A percentile compares a stretch with the other conserved stretches of the same genome.
Conservation (phyloP, 768 basidiomycete genomes). For the Lyophyllum shimeji region DNA sequence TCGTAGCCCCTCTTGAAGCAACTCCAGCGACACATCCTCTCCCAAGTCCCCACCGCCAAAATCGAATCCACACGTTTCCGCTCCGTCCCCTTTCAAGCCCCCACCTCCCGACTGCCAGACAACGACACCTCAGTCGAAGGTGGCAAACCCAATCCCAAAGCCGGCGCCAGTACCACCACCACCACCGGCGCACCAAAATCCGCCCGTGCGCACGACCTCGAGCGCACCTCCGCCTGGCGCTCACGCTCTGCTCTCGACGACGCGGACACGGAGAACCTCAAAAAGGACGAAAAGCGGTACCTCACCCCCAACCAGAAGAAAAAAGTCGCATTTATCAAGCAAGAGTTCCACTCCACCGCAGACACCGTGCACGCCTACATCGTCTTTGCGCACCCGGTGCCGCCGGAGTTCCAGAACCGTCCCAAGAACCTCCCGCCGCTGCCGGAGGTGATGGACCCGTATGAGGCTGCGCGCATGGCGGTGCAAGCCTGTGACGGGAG, state of each 20-base stretch:
- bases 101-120: constrained; percentile 63
- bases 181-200: constrained; percentile 24
- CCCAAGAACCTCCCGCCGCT: constrained; percentile 53
- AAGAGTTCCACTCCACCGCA: constrained; percentile 80
- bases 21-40: constrained; percentile 73
- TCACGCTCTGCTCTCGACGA: constrained; percentile 38
- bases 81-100: constrained; percentile 85
- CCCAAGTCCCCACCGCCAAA: constrained; percentile 70
- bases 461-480: constrained; percentile 62
- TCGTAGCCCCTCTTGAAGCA: constrained; percentile 71
- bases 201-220: constrained; percentile 50
- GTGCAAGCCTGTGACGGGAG: constrained; percentile 67
- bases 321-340: constrained; percentile 91
- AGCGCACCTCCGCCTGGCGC: constrained; percentile 62
- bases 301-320: constrained; percentile 87
- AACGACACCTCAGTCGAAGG: constrained; percentile 33
- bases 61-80: constrained; percentile 94
- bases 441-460: constrained; percentile 56
- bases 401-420: constrained; percentile 35
- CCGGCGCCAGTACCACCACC: constrained; percentile 19
- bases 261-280: constrained; percentile 26
- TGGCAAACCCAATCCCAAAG: constrained; percentile 29
- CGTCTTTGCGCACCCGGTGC: constrained; percentile 76
- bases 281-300: constrained; percentile 59
- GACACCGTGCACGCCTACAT: constrained; percentile 85